Base-by-base conservation (phyloP, 139 green algal species). In the Chlorella sp. region DNA sequence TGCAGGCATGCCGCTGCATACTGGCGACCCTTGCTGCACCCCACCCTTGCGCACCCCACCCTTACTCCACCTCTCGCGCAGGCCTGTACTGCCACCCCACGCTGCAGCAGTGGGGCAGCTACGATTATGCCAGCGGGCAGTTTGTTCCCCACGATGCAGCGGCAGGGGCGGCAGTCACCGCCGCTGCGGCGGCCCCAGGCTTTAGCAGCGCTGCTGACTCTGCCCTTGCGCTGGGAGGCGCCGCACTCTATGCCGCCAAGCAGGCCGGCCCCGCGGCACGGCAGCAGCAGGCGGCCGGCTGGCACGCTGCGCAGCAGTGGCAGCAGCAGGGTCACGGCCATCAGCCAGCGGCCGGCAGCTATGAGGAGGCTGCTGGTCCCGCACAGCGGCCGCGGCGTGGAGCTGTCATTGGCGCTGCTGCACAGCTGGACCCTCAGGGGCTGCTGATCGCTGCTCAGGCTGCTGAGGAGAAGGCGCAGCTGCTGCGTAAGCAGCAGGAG, bases 401-500 rank as follows among this genome's bases (percentile, higher is more conserved):
- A 75, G 93, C 90, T 13, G 78, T 93, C 6, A 95, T 95, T 44
- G 92, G 92, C 9, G 88, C 92, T 21, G 80, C 86, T 1, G 85
- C 93, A 3, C 87, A 94, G 87, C 90, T 95, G 57, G 95, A 92
- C 78, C 57, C 71, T 36, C 74, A 90, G 79, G 90, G 70, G 0
- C 70, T 85, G 18, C 1, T 81, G 30, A 78, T 63, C 34, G 84
- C 78, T 11, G 73, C 36, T 17, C 38, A 38, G 23, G 60, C 74
- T 17, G 80, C 69, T 4, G 60, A 76, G 60, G 84, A 89, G 85
- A 39, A 83, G 81, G 47, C 78, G 75, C 73, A 83, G 68, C 69
- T 71, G 63, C 79, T 84, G 81, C 64, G 82, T 64, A 84, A 91
- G 71, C 55, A 56, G 20, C 64, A 79, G 0, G 83, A 88, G 28